A percentile compares a stretch with the other conserved stretches of the same genome.
These are phyloP conservation scores for Colletotrichum falcatum DNA, from an alignment of 2,329 filamentous ascomycete genomes.

Conservation along the genomic window DNA sequence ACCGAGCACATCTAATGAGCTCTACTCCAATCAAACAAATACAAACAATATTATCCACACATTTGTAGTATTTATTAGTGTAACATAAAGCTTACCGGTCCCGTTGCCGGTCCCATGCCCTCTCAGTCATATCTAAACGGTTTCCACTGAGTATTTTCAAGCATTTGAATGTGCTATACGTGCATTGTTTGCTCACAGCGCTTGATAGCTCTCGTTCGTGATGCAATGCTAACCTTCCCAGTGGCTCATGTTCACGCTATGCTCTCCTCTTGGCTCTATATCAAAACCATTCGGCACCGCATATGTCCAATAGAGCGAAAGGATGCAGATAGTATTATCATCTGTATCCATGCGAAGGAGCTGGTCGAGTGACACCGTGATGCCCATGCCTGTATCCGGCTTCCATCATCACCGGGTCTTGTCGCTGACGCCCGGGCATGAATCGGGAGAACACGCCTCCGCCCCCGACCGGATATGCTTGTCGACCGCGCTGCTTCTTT, in stretches of 20 bases:
- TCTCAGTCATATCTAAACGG: not conserved
- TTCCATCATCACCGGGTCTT: conserved; percentile 34
- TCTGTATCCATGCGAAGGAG: conserved; percentile 25
- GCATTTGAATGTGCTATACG: not conserved
- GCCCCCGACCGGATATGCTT: conserved; percentile 9
- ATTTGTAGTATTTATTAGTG: conserved; percentile 17
- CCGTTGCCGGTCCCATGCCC: not conserved
- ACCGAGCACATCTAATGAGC: conserved; percentile 25
- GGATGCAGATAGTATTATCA: not conserved
- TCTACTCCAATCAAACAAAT: not conserved
- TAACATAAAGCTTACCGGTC: conserved; percentile 8
- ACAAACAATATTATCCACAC: conserved; percentile 1
- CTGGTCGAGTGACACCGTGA: conserved; percentile 18
- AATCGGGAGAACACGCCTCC: conserved; percentile 26
- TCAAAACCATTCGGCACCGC: not conserved
- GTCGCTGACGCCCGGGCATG: conserved; percentile 19
- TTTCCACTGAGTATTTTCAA: conserved; percentile 1
- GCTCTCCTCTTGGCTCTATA: not conserved
- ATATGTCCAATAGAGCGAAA: no score
- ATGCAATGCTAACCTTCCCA: not conserved
- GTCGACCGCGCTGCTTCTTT: conserved; percentile 22
- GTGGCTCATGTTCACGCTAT: not conserved
- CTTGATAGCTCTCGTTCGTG: no score
- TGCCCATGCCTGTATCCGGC: conserved; percentile 29
- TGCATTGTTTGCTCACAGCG: not conserved